A percentile compares a stretch with the other conserved stretches of the same genome.
Conservation (phyloP, 129 eudicot species). For the Oenanthe sinensis region DNA sequence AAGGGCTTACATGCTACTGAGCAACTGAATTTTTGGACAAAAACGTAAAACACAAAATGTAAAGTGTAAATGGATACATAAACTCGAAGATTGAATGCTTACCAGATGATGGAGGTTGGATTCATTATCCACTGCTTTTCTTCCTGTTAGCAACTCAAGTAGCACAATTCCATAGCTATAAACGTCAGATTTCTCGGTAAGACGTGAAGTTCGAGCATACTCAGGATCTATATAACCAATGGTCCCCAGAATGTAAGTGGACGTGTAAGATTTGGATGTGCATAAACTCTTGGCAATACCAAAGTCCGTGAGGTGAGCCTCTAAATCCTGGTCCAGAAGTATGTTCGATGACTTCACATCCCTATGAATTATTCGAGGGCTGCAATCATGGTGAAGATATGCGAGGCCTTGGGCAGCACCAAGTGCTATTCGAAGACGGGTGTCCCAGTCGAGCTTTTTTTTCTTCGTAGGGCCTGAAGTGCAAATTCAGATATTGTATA, state of each 20-base stretch:
- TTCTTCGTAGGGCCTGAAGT: slow-evolving; percentile 59
- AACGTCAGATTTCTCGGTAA: slow-evolving; percentile 95
- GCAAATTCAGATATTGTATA: not conserved
- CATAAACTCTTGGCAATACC: slow-evolving; percentile 93
- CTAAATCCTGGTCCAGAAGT: slow-evolving; percentile 73
- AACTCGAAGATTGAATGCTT: slow-evolving; percentile 15
- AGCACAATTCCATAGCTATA: slow-evolving; percentile 92
- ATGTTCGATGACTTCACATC: slow-evolving; percentile 96
- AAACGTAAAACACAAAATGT: not conserved
- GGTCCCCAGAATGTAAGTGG: slow-evolving; percentile 92
- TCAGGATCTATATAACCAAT: slow-evolving; percentile 97
- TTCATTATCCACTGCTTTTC: slow-evolving; percentile 93
- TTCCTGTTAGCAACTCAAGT: slow-evolving; percentile 85
- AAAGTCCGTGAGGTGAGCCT: slow-evolving; percentile 95
- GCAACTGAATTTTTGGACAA: not conserved
- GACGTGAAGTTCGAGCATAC: slow-evolving; percentile 95
- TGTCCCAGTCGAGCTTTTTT: slow-evolving; percentile 90
- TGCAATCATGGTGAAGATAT: slow-evolving; percentile 94
- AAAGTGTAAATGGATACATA: not conserved
- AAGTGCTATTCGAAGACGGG: slow-evolving; percentile 69
- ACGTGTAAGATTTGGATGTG: slow-evolving; percentile 69
- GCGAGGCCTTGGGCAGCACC: slow-evolving; percentile 99
- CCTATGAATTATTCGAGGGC: slow-evolving; percentile 94
- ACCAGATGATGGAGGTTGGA: slow-evolving; percentile 96
- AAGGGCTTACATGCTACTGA: not conserved